Evolutionary conservation across 768 basidiomycete species (phyloP), one percentile per base, ranked within the genome.

Genomic region (Boletus subcaerulescens): DNA sequence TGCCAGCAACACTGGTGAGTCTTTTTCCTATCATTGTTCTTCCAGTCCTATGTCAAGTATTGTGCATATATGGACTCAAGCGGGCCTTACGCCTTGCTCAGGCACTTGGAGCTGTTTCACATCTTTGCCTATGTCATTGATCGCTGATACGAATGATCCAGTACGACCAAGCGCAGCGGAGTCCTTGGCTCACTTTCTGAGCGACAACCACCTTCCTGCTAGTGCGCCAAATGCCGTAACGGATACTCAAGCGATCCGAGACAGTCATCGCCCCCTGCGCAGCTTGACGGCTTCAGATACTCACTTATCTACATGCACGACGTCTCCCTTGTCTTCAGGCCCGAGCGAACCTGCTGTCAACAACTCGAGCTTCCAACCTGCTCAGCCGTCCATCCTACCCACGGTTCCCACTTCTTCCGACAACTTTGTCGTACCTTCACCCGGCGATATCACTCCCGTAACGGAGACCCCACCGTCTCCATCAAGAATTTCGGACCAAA

Each of bases 1-100:
- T 26, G 10, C 33, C 13, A 18, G 8, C 20, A 29, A 24, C 44
- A 32, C 36, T 12, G 17, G 64, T 64, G 42, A 63, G 64, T 52
- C 29, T 52, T 31, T 4, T 3, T 32, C 15, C 14, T 5, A 20
- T 14, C 29, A 11, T 35, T 35, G 12, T 6, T 35, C 32, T 33
- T 35, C 14, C 13, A 35, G 33, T 14, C 14, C 14, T 35, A 14
- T 26, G 18, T 38, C 36, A 38, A 17, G 32, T 18, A 39, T 32
- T n/a, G 42, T 41, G 24, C 10, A 32, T 18, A 26, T 39, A 42
- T 38, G 53, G 3, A 24, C 33, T 12, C 33, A 12, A 35, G 13
- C 33, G 6, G 12, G 33, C 14, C 14, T 35, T 14, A 14, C 33
- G 33, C 13, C 33, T 35, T 35, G 33, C 14, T 35, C 33, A 14